A percentile compares a stretch with the other conserved stretches of the same genome.
Evolutionary conservation across 176 grass and related monocot species (phyloP).

Genomic region (Oryza meyeriana): DNA sequence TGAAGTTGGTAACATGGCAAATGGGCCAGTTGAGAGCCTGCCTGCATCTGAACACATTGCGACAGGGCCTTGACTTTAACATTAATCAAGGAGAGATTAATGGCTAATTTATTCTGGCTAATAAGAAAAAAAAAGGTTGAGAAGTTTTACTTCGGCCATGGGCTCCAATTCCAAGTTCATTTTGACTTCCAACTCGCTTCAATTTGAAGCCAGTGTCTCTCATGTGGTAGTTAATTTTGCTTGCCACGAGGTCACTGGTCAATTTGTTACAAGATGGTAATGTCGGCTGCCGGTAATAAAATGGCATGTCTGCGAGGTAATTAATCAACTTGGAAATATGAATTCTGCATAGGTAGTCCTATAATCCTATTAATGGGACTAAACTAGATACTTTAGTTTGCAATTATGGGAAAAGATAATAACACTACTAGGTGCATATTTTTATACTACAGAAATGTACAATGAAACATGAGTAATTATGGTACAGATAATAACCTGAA

Average conservation of each 20-base stretch:
- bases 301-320: conserved; percentile 37
- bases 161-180: conserved; percentile 26
- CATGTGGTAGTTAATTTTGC: conserved; percentile 36
- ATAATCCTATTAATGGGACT: neutral
- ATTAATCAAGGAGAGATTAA: conserved; percentile 42
- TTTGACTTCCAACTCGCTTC: conserved; percentile 54
- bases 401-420: conserved; percentile 6
- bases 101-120: neutral
- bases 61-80: conserved; percentile 45
- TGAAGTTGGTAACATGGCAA: conserved; percentile 40
- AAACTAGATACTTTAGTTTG: neutral
- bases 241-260: conserved; percentile 33
- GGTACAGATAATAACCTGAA: neutral
- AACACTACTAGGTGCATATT: neutral
- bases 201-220: conserved; percentile 42
- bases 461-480: neutral
- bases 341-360: neutral
- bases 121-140: neutral
- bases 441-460: neutral
- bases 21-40: conserved; percentile 16
- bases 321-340: neutral
- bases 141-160: conserved; percentile 33
- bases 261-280: conserved; percentile 32
- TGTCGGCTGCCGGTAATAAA: conserved; percentile 56
- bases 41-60: conserved; percentile 24